phyloP scores from a whole-genome alignment of 2,329 filamentous ascomycete genomes.

The Pseudogymnoascus sp. region DNA sequence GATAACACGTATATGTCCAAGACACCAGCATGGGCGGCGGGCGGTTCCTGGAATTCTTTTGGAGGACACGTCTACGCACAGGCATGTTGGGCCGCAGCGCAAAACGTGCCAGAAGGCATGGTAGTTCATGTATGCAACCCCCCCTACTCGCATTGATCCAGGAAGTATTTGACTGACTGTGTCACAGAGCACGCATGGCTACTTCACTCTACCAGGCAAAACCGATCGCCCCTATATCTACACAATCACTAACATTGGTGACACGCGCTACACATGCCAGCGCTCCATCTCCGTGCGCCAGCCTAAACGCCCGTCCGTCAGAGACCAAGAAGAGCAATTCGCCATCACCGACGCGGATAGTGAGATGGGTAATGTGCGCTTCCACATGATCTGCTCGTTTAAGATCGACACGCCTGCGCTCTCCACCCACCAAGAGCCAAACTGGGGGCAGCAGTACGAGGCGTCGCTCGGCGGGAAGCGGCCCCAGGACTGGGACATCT shows the following conservation, averaged over 20 bases:
- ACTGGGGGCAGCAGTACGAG: slow-evolving; percentile 11
- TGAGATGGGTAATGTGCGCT: slow-evolving; percentile 36
- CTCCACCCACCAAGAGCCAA: slow-evolving; percentile 12
- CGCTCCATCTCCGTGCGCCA: slow-evolving; percentile 43
- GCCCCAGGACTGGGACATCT: background rate
- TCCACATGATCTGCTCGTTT: slow-evolving; percentile 46
- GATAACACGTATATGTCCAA: slow-evolving; percentile 14
- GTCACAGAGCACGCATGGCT: slow-evolving; percentile 38
- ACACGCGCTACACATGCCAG: slow-evolving; percentile 42
- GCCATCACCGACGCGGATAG: slow-evolving; percentile 17
- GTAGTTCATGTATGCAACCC: slow-evolving; percentile 36
- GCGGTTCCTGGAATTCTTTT: slow-evolving; percentile 26
- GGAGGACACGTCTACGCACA: slow-evolving; percentile 40
- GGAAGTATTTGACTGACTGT: background rate
- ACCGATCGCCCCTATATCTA: slow-evolving; percentile 46
- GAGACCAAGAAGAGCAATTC: slow-evolving; percentile 12
- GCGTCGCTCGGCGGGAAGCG: slow-evolving; percentile 12
- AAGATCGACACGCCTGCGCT: slow-evolving; percentile 26
- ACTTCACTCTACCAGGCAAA: slow-evolving; percentile 42
- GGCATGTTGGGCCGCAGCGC: slow-evolving; percentile 32
- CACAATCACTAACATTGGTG: slow-evolving; percentile 37
- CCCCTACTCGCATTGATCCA: background rate
- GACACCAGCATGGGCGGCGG: slow-evolving; percentile 14
- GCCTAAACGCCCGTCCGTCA: slow-evolving; percentile 36
- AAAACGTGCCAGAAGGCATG: slow-evolving; percentile 27